phyloP scores from a whole-genome alignment of 805 yeast species.

The Saccharomycopsis capsularis region DNA sequence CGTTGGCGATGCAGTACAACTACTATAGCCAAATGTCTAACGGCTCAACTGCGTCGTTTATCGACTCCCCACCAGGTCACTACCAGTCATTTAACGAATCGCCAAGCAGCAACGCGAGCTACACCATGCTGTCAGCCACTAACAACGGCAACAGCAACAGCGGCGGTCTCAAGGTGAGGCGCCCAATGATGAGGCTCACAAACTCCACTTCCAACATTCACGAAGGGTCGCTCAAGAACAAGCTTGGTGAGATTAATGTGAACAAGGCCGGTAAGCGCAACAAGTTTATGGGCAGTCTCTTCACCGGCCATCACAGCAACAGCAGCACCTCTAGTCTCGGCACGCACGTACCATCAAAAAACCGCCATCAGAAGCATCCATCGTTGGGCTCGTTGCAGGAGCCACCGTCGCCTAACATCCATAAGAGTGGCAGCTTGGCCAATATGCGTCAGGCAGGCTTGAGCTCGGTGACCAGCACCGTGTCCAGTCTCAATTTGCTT shows the following conservation, averaged over 20 bases:
- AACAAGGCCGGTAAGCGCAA: not conserved
- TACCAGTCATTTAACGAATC: not conserved
- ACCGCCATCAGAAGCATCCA: no score
- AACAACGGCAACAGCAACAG: not conserved
- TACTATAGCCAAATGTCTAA: not conserved
- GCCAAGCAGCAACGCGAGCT: not conserved
- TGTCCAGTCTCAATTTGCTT: no score
- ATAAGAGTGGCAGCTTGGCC: no score
- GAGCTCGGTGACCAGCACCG: no score
- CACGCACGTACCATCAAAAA: no score
- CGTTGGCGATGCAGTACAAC: not conserved
- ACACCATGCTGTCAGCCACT: no score
- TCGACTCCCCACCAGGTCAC: not conserved
- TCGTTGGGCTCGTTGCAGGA: no score
- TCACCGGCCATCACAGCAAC: not conserved
- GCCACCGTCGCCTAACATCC: no score
- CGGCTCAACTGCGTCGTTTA: not conserved
- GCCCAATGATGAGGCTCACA: constrained; percentile 10
- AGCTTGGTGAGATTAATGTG: constrained; percentile 5
- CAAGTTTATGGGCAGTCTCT: constrained; percentile 2
- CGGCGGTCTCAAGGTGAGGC: not conserved
- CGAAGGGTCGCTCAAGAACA: constrained; percentile 8
- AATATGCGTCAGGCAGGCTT: no score
- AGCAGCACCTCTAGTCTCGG: not conserved
- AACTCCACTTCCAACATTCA: constrained; percentile 10